These are phyloP conservation scores for Escallonia rubra DNA, from an alignment of 129 eudicot genomes.

Conservation along the genomic window DNA sequence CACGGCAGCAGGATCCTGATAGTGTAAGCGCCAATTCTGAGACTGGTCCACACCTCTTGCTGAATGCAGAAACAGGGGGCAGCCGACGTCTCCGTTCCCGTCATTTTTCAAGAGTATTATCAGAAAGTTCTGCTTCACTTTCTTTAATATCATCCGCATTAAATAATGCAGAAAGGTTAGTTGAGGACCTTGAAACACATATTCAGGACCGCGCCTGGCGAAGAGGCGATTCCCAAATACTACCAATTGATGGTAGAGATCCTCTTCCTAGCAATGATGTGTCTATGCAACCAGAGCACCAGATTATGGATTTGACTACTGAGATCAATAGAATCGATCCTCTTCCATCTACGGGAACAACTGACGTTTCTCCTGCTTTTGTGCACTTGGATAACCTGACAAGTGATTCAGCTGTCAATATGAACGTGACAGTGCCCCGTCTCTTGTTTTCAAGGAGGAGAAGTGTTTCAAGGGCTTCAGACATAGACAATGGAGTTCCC, in stretches of 20 bases:
- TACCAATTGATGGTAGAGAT: conserved; percentile 23
- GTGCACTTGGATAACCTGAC: conserved; percentile 29
- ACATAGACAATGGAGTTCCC: conserved; percentile 41
- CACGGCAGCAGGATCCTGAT: conserved; percentile 34
- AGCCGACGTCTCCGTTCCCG: conserved; percentile 50
- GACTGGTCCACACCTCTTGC: conserved; percentile 11
- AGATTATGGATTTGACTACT: conserved; percentile 24
- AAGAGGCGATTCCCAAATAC: conserved; percentile 27
- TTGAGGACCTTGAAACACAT: conserved; percentile 59
- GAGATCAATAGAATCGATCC: conserved; percentile 29
- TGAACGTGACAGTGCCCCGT: conserved; percentile 27
- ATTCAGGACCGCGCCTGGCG: conserved; percentile 42
- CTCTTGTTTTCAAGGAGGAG: conserved; percentile 45
- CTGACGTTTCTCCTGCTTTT: conserved; percentile 29
- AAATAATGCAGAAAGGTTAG: conserved; percentile 58
- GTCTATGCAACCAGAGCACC: conserved; percentile 30
- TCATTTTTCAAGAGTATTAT: conserved; percentile 55
- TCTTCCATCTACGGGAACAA: conserved; percentile 34
- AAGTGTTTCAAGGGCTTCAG: conserved; percentile 33
- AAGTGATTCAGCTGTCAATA: conserved; percentile 22
- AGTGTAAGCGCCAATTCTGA: conserved; percentile 16
- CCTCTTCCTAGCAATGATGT: conserved; percentile 20
- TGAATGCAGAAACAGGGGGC: conserved; percentile 30
- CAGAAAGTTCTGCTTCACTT: conserved; percentile 80
- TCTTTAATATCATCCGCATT: conserved; percentile 69